Conservation (phyloP, 108 stramenopile species). For the Phaeodactylum tricornutum region DNA sequence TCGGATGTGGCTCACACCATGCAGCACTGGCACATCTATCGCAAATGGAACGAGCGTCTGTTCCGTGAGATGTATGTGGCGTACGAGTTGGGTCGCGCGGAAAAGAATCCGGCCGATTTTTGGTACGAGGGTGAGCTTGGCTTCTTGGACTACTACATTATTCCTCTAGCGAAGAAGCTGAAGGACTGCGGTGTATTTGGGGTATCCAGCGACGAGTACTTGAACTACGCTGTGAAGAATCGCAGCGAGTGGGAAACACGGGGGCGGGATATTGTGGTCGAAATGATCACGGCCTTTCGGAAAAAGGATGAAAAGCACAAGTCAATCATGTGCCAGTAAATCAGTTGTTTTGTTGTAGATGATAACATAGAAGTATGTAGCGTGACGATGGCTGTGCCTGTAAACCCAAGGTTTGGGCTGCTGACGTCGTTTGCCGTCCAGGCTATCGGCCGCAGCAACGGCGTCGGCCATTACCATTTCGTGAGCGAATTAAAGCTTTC, state of each 20-base stretch:
- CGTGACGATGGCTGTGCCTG: too few relatives aligned
- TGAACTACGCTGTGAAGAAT: slow-evolving; percentile 6
- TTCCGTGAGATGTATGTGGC: slow-evolving; percentile 24
- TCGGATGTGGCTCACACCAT: slow-evolving; percentile 37
- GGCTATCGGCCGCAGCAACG: too few relatives aligned
- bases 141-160: slow-evolving; percentile 24
- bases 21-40: slow-evolving; percentile 28
- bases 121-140: slow-evolving; percentile 38
- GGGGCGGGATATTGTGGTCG: slow-evolving; percentile 1
- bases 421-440: too few relatives aligned
- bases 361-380: too few relatives aligned
- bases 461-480: too few relatives aligned
- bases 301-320: too few relatives aligned
- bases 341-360: too few relatives aligned
- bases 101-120: slow-evolving; percentile 24
- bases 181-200: slow-evolving; percentile 30
- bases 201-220: slow-evolving; percentile 6
- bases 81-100: slow-evolving; percentile 5
- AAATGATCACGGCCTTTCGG: too few relatives aligned
- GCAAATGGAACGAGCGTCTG: slow-evolving; percentile 28
- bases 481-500: too few relatives aligned
- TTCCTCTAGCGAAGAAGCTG: slow-evolving; percentile 31
- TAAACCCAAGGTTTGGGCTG: too few relatives aligned
- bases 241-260: slow-evolving; percentile 2
- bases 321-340: too few relatives aligned